Percentiles rank a stretch among this genome's conserved stretches.
Conservation (phyloP, 352 stramenopile species). For the Globisporangium ultimum region DNA sequence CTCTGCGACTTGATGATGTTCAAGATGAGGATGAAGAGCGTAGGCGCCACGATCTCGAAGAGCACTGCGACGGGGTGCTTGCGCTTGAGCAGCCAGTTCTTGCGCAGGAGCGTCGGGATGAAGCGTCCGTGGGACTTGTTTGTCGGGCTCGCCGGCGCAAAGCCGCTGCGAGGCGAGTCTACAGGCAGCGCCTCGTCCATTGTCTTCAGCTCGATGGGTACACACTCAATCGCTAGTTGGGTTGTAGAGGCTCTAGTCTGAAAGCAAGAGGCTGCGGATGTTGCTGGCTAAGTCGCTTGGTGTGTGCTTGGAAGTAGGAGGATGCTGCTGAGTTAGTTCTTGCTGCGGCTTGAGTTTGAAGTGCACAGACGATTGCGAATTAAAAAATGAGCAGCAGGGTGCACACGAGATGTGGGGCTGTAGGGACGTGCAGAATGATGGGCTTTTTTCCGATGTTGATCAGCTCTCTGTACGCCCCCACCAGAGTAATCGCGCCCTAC, state of each 20-base stretch:
- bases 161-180: constrained; percentile 9
- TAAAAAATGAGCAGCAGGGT: not conserved
- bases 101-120: constrained; percentile 56
- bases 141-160: not conserved
- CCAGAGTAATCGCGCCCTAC: no score
- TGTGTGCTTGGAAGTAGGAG: no score
- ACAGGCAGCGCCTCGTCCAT: constrained; percentile 8
- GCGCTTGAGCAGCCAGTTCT: constrained; percentile 80
- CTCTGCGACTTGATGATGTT: constrained; percentile 45
- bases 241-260: no score
- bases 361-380: not conserved
- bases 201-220: no score
- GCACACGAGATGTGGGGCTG: no score
- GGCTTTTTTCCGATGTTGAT: no score
- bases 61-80: constrained; percentile 44
- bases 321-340: no score
- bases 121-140: constrained; percentile 34
- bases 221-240: no score
- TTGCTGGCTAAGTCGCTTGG: no score
- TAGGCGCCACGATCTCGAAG: constrained; percentile 58
- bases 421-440: no score
- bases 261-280: no score
- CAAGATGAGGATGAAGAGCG: constrained; percentile 60
- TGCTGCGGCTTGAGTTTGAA: not conserved
- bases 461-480: no score